These are phyloP conservation scores for Canavalia ensiformis DNA, from an alignment of 306 rosid genomes.

Conservation along the genomic window DNA sequence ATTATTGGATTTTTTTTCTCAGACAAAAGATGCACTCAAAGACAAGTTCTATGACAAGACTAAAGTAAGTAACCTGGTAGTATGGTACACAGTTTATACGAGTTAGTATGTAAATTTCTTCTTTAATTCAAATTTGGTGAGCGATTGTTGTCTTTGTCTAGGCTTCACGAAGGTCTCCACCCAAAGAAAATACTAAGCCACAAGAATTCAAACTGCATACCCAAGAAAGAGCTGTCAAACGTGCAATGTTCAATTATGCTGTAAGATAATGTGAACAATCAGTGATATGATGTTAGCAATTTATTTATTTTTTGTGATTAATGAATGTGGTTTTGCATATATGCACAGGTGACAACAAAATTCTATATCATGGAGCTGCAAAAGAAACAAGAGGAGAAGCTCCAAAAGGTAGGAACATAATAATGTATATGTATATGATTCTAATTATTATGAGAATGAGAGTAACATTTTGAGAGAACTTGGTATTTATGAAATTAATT, in stretches of 20 bases:
- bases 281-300: background rate
- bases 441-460: slow-evolving; percentile 16
- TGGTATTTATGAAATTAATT: background rate
- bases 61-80: slow-evolving; percentile 53
- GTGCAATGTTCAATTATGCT: slow-evolving; percentile 91
- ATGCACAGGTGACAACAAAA: slow-evolving; percentile 80
- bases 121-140: slow-evolving; percentile 19
- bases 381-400: slow-evolving; percentile 73
- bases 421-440: background rate
- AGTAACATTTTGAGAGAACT: slow-evolving; percentile 2
- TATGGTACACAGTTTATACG: background rate
- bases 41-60: slow-evolving; percentile 56
- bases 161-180: slow-evolving; percentile 61
- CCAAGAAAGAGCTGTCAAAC: slow-evolving; percentile 84
- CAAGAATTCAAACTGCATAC: slow-evolving; percentile 88
- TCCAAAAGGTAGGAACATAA: slow-evolving; percentile 69
- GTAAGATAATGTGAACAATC: slow-evolving; percentile 54
- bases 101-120: background rate
- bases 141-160: slow-evolving; percentile 33
- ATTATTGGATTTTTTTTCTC: slow-evolving; percentile 54
- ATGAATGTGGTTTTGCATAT: slow-evolving; percentile 19
- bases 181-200: slow-evolving; percentile 77
- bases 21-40: slow-evolving; percentile 68
- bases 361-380: slow-evolving; percentile 67
- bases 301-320: slow-evolving; percentile 23